phyloP scores from a whole-genome alignment of 2,329 filamentous ascomycete genomes.

The Microthyrium microscopicum region DNA sequence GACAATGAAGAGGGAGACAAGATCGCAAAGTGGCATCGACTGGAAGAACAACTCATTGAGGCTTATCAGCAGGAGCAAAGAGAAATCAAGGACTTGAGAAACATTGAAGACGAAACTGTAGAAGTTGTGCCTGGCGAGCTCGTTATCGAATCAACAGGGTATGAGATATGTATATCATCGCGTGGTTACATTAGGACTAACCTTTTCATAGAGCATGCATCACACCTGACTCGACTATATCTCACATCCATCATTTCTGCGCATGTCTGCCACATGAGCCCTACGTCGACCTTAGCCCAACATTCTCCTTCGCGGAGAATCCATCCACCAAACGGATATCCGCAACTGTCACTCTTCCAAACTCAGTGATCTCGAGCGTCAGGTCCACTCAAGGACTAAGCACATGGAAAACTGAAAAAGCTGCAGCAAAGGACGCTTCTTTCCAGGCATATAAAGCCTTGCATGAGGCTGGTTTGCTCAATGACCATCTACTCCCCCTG shows the following conservation, averaged over 20 bases:
- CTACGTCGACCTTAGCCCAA: slow-evolving; percentile 48
- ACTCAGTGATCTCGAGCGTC: slow-evolving; percentile 45
- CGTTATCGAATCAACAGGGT: no score
- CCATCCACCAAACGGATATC: slow-evolving; percentile 19
- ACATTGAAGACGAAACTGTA: no score
- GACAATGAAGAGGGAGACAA: slow-evolving; percentile 18
- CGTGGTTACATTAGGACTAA: no score
- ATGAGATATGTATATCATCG: no score
- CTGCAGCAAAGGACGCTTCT: slow-evolving; percentile 64
- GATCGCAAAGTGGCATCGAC: slow-evolving; percentile 39
- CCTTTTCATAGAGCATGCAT: slow-evolving; percentile 28
- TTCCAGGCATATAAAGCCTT: slow-evolving; percentile 64
- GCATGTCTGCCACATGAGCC: slow-evolving; percentile 37
- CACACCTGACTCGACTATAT: slow-evolving; percentile 54
- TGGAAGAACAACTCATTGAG: slow-evolving; percentile 59
- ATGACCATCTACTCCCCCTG: slow-evolving; percentile 57
- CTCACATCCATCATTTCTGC: slow-evolving; percentile 72
- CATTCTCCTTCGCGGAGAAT: slow-evolving; percentile 41
- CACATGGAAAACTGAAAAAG: slow-evolving; percentile 52
- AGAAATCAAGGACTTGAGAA: no score
- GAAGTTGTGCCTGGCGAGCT: no score
- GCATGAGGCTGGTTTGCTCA: slow-evolving; percentile 54
- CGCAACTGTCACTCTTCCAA: slow-evolving; percentile 55
- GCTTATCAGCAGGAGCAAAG: slow-evolving; percentile 51
- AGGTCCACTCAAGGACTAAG: slow-evolving; percentile 34